phyloP scores from a whole-genome alignment of 2,329 filamentous ascomycete species.

The Zymoseptoria pseudotritici region DNA sequence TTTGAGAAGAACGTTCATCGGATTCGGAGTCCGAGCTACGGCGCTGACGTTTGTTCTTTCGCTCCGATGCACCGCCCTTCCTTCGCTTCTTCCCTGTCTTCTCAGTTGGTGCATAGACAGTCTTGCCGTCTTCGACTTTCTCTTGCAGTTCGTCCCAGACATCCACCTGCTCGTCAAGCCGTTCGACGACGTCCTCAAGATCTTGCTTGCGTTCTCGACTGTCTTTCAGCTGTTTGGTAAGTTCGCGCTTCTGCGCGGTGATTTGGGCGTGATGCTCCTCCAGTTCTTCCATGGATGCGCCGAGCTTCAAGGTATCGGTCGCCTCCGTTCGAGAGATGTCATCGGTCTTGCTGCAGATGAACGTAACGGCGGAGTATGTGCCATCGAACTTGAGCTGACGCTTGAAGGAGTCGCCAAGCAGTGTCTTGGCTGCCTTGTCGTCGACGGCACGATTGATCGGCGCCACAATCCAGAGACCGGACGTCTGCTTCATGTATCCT shows the following conservation, averaged over 20 bases:
- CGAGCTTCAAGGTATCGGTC: slow-evolving; percentile 32
- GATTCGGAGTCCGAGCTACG: slow-evolving; percentile 20
- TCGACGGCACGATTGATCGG: slow-evolving; percentile 55
- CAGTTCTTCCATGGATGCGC: slow-evolving; percentile 25
- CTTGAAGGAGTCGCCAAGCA: slow-evolving; percentile 52
- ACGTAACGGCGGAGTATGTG: slow-evolving; percentile 47
- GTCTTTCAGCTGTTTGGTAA: slow-evolving; percentile 19
- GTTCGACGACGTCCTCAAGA: slow-evolving; percentile 29
- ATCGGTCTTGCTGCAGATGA: slow-evolving; percentile 58
- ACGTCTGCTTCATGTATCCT: slow-evolving; percentile 54
- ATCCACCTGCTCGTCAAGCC: slow-evolving; percentile 39
- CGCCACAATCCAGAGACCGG: slow-evolving; percentile 55
- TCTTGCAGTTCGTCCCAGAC: slow-evolving; percentile 38
- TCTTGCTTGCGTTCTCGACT: slow-evolving; percentile 31
- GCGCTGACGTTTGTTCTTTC: slow-evolving; percentile 9
- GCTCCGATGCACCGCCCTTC: slow-evolving; percentile 21
- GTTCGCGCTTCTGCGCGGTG: slow-evolving; percentile 10
- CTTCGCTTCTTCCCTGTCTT: slow-evolving; percentile 4
- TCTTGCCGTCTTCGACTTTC: slow-evolving; percentile 35
- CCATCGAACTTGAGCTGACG: slow-evolving; percentile 54
- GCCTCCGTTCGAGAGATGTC: slow-evolving; percentile 48
- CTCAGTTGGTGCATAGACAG: slow-evolving; percentile 34
- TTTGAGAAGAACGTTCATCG: slow-evolving; percentile 14
- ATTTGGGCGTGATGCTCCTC: slow-evolving; percentile 24
- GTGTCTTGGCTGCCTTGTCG: slow-evolving; percentile 50